Base-by-base conservation (phyloP, 345 rosid genomes). In the Cochlearia excelsa region DNA sequence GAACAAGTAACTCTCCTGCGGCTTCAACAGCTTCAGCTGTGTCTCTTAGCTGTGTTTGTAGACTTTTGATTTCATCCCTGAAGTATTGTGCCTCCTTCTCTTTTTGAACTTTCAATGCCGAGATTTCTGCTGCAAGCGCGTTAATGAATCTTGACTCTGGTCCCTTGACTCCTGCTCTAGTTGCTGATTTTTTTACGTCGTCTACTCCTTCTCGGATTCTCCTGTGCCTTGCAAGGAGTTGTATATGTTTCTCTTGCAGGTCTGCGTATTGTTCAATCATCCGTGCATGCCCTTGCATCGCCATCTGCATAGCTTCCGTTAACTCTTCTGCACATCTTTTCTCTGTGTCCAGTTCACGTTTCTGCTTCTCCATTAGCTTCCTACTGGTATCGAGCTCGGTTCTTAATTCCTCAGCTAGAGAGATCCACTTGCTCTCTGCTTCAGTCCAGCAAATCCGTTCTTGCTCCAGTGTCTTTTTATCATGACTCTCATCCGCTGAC, bases 21-120 rank as follows among this genome's bases (percentile, higher is more conserved):
- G 99, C 97, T 69, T 90, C 86, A 61, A 90, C 97, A 63, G 99
- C 99, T 78, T 90, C 95, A 63, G 93, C 96, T 54, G 97, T 94
- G 72, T 94, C 99, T 60, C 83, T 82, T 69, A 94, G 62, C 65
- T 87, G 99, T 70, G 93, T 72, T 70, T 90, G 83, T 74, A 94
- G 96, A 51, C 84, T 92, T 71, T 67, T 83, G 69, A 80, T 94
- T 70, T 94, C 99, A 65, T 86, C 97, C 70, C 89, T 85, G 34
- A 90, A 74, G 59, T 87, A 86, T 59, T 74, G 80, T 67, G 82
- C 85, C 74, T 90, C 99, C 54, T 84, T 87, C 65, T 90, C 99
- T 61, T 79, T 79, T 78, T 86, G 95, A 27, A 71, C 90, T 71
- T 78, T 94, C 67, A 94, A 54, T 26, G 95, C 93, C 52, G 97